phyloP scores from a whole-genome alignment of 208 protist species.

The Acanthamoeba lenticulata region DNA sequence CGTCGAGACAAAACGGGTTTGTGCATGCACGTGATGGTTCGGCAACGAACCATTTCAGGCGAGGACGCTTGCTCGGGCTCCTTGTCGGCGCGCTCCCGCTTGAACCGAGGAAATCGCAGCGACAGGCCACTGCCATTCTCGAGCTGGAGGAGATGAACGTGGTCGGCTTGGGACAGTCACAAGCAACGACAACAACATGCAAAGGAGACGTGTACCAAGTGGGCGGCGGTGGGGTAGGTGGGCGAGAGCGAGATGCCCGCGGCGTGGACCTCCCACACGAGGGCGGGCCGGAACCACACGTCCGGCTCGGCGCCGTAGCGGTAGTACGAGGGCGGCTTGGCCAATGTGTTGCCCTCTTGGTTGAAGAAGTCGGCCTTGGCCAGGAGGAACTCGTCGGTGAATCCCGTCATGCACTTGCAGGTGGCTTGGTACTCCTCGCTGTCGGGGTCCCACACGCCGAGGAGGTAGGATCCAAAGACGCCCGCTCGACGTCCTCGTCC shows the following conservation, averaged over 20 bases:
- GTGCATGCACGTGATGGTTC: too few relatives aligned
- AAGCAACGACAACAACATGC: too few relatives aligned
- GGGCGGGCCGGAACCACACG: slow-evolving; percentile 93
- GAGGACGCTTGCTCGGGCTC: slow-evolving; percentile 92
- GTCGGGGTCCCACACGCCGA: slow-evolving; percentile 98
- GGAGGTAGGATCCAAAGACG: slow-evolving; percentile 95
- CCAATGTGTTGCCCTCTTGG: slow-evolving; percentile 52
- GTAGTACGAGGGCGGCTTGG: slow-evolving; percentile 71
- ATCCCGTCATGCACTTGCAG: slow-evolving; percentile 88
- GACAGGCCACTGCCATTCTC: slow-evolving; percentile 94
- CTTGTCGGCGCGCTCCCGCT: slow-evolving; percentile 99
- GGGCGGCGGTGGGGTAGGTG: slow-evolving; percentile 93
- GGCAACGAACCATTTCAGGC: slow-evolving; percentile 72
- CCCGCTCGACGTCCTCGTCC: slow-evolving; percentile 99
- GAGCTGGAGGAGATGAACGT: not conserved
- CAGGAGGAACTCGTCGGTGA: slow-evolving; percentile 76
- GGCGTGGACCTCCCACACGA: slow-evolving; percentile 99
- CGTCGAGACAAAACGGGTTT: too few relatives aligned
- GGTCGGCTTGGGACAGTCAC: not conserved
- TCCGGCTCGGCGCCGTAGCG: slow-evolving; percentile 16
- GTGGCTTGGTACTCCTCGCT: slow-evolving; percentile 97
- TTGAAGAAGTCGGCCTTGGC: slow-evolving; percentile 54
- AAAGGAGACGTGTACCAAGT: slow-evolving; percentile 90
- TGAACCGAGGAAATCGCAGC: slow-evolving; percentile 98
- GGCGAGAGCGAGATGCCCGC: slow-evolving; percentile 99